Conservation (phyloP, 331 rosid genomes). For the Quercus phellos region DNA sequence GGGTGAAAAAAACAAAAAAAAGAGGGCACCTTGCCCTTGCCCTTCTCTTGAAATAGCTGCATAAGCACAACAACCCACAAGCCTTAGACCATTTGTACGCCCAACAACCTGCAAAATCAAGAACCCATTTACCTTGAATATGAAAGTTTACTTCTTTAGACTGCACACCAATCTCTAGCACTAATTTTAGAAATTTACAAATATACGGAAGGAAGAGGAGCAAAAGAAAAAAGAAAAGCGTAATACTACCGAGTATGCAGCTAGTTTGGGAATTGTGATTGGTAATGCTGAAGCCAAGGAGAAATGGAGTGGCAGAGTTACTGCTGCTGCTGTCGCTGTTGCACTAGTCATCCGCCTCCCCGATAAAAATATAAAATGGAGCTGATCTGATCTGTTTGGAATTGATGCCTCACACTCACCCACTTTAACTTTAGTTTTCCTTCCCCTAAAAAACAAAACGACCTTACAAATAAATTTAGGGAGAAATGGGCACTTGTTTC, state of each 20-base stretch:
- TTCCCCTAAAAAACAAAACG: too few relatives aligned
- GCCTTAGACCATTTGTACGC: constrained; percentile 28
- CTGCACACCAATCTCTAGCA: not conserved
- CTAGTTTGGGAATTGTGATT: constrained; percentile 18
- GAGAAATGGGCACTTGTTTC: too few relatives aligned
- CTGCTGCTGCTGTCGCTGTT: not conserved
- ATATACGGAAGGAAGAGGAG: not conserved
- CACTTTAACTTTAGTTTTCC: too few relatives aligned
- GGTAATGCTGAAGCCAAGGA: constrained; percentile 24
- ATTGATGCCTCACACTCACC: too few relatives aligned
- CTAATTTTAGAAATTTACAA: not conserved
- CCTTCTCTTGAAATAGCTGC: constrained; percentile 20
- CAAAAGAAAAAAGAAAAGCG: constrained; percentile 3
- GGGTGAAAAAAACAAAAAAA: not conserved
- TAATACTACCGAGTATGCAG: constrained; percentile 25
- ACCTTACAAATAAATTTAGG: too few relatives aligned
- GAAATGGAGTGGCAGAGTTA: constrained; percentile 25
- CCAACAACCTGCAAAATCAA: constrained; percentile 13
- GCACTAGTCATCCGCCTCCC: constrained; percentile 14
- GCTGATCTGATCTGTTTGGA: too few relatives aligned
- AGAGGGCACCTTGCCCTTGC: not conserved
- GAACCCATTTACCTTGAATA: not conserved
- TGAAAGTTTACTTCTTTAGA: not conserved
- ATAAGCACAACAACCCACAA: constrained; percentile 30
- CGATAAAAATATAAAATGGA: not conserved